These are phyloP conservation scores for Chlorophyllum brunneum DNA, from an alignment of 768 basidiomycete genomes.

Conservation along the genomic window DNA sequence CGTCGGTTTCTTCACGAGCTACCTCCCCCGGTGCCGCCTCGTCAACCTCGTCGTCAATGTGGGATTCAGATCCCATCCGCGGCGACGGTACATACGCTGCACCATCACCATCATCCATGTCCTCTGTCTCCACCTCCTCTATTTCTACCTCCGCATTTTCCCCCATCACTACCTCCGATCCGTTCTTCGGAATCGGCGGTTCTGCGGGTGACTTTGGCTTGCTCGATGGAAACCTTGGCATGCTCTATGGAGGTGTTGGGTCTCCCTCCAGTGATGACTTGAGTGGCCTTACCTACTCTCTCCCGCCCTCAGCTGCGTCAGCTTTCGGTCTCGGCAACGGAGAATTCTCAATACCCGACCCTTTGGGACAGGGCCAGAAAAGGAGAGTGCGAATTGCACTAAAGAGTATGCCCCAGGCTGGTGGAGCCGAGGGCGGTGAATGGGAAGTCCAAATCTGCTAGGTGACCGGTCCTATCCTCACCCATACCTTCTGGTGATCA, in stretches of 20 bases:
- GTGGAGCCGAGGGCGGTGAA: conserved; percentile 62
- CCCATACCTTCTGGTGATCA: conserved; percentile 10
- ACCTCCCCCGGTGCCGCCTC: conserved; percentile 26
- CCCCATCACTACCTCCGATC: conserved; percentile 29
- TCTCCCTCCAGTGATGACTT: conserved; percentile 8
- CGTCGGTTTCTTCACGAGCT: conserved; percentile 40
- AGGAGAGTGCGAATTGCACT: conserved; percentile 65
- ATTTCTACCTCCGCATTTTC: conserved; percentile 11
- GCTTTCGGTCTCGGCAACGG: conserved; percentile 34
- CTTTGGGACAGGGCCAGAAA: conserved; percentile 26
- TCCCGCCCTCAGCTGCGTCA: conserved; percentile 8
- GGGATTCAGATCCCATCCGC: conserved; percentile 13
- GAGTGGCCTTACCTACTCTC: conserved; percentile 4
- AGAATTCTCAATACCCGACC: conserved; percentile 26
- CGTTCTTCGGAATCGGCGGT: conserved; percentile 54
- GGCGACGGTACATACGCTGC: conserved; percentile 15
- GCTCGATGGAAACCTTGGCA: conserved; percentile 30
- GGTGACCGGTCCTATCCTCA: conserved; percentile 16
- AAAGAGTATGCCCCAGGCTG: conserved; percentile 57
- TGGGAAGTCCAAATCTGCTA: conserved; percentile 77
- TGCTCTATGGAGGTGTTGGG: conserved; percentile 28
- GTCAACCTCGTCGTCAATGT: conserved; percentile 18
- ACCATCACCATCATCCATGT: conserved; percentile 26
- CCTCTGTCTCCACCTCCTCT: conserved; percentile 37
- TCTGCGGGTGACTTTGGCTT: conserved; percentile 34